Evolutionary conservation across 495 filamentous ascomycete genomes (phyloP).

Genomic region (Bacidia gigantensis): DNA sequence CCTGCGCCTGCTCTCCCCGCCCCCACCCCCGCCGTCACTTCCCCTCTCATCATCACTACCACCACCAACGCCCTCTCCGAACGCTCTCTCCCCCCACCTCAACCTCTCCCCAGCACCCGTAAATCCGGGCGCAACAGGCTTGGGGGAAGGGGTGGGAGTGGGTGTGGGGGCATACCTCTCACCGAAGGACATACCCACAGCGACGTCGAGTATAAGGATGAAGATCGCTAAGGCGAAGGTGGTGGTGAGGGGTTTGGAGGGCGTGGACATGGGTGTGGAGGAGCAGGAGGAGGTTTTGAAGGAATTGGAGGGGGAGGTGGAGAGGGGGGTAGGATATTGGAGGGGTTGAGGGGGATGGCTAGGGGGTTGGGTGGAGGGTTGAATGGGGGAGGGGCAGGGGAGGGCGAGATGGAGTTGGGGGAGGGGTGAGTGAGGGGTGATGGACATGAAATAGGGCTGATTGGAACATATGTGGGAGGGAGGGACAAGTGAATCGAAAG

Average conservation of each 20-base stretch:
- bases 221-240: constrained; percentile 64
- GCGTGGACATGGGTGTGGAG: constrained; percentile 53
- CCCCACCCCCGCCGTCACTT: constrained; percentile 26
- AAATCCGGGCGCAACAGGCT: too few species aligned
- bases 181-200: constrained; percentile 5
- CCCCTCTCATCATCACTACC: constrained; percentile 61
- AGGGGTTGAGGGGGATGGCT: constrained; percentile 25
- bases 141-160: too few species aligned
- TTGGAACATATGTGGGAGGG: not conserved
- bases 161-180: not conserved
- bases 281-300: constrained; percentile 74
- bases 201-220: constrained; percentile 42
- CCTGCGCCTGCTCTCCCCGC: constrained; percentile 14
- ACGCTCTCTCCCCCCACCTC: constrained; percentile 9
- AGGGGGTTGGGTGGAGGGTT: not conserved
- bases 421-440: not conserved
- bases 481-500: too few species aligned
- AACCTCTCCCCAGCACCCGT: constrained; percentile 15
- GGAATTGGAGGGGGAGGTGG: constrained; percentile 55
- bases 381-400: not conserved
- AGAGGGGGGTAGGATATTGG: constrained; percentile 34
- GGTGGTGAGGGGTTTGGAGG: constrained; percentile 55
- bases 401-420: constrained; percentile 3
- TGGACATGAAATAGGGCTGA: not conserved
- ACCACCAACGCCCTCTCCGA: constrained; percentile 25